phyloP scores from a whole-genome alignment of 306 rosid species.

The Trifolium fragiferum region DNA sequence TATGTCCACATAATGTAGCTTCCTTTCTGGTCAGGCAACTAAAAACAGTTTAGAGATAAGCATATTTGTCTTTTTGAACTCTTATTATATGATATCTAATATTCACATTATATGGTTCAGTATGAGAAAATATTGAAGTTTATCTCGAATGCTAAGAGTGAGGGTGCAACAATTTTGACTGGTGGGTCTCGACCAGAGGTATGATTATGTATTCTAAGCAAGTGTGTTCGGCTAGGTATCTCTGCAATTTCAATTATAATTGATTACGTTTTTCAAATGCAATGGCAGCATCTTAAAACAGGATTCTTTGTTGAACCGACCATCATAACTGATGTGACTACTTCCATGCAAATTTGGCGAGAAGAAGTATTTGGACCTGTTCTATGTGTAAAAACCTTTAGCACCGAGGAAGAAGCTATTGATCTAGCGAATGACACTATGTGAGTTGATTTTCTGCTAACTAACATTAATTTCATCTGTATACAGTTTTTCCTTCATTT shows the following conservation, averaged over 20 bases:
- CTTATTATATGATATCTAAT: conserved; percentile 48
- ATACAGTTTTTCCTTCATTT: conserved; percentile 3
- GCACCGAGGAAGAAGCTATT: conserved; percentile 91
- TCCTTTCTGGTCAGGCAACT: conserved; percentile 12
- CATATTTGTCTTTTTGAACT: conserved; percentile 14
- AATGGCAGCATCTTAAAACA: conserved; percentile 82
- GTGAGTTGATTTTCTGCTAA: conserved; percentile 56
- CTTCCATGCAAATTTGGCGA: conserved; percentile 96
- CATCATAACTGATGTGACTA: conserved; percentile 74
- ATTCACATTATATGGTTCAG: conserved; percentile 55
- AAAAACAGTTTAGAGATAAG: conserved; percentile 12
- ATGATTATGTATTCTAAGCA: conserved; percentile 43
- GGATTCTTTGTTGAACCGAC: conserved; percentile 90
- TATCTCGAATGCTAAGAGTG: conserved; percentile 80
- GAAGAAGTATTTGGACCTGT: conserved; percentile 98
- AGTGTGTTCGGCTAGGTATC: conserved; percentile 7
- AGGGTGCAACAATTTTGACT: conserved; percentile 85
- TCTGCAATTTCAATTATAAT: conserved; percentile 20
- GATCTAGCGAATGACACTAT: conserved; percentile 82
- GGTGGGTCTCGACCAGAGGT: conserved; percentile 98
- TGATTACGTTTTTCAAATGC: conserved; percentile 28
- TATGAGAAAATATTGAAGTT: conserved; percentile 83
- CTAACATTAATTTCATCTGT: conserved; percentile 18
- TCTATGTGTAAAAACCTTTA: conserved; percentile 89
- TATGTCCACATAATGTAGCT: conserved; percentile 36